Percentiles rank a stretch among this genome's conserved stretches.
phyloP scores from a whole-genome alignment of 2,329 filamentous ascomycete species.

The Cercospora sp. region DNA sequence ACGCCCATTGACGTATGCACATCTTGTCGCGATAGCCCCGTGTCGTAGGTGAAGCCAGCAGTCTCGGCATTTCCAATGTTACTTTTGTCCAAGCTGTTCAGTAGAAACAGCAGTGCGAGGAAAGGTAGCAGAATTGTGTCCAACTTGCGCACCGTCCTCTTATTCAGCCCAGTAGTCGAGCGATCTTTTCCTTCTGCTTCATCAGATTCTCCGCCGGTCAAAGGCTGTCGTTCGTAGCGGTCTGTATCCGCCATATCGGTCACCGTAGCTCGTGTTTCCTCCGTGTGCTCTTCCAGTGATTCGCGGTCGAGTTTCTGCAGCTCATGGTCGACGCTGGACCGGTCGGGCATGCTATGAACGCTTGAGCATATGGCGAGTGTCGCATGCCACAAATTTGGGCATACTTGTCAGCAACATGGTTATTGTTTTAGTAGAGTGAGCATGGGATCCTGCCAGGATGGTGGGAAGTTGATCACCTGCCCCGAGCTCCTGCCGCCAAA shows the following conservation, averaged over 20 bases:
- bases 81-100: conserved; percentile 56
- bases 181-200: background rate
- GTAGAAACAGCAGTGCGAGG: conserved; percentile 54
- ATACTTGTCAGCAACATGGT: conserved; percentile 1
- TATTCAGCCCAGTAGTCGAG: conserved; percentile 27
- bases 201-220: background rate
- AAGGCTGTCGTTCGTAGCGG: conserved; percentile 9
- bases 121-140: conserved; percentile 55
- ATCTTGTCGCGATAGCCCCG: conserved; percentile 54
- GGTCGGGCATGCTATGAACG: conserved; percentile 9
- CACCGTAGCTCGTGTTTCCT: background rate
- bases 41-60: conserved; percentile 60
- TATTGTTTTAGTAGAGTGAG: background rate
- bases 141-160: conserved; percentile 50
- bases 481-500: conserved; percentile 4
- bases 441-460: background rate
- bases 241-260: conserved; percentile 1
- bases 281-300: conserved; percentile 18
- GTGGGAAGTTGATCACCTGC: background rate
- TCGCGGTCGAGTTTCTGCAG: conserved; percentile 19
- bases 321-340: conserved; percentile 15
- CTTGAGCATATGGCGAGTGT: background rate
- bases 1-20: conserved; percentile 58
- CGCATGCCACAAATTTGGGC: background rate
- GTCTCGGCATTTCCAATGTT: conserved; percentile 59